A percentile compares a stretch with the other conserved stretches of the same genome.
Evolutionary conservation across 2,329 filamentous ascomycete species (phyloP).

Genomic region (Aspergillus ochraceoroseus): DNA sequence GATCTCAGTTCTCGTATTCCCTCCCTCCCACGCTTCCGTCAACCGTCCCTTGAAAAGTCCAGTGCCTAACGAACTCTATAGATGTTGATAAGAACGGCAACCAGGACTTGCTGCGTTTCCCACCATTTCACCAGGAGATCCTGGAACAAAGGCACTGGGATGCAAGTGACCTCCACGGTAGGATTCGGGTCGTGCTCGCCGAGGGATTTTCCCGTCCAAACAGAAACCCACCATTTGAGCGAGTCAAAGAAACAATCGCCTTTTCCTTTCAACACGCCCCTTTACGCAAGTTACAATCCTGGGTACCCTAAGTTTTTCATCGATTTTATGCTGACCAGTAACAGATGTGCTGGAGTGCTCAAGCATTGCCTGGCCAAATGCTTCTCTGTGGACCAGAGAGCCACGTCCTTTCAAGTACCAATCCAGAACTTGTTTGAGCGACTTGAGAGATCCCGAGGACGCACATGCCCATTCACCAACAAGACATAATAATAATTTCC

Average conservation of each 20-base stretch:
- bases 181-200: slow-evolving; percentile 70
- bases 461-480: slow-evolving; percentile 61
- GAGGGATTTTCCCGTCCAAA: slow-evolving; percentile 60
- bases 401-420: slow-evolving; percentile 38
- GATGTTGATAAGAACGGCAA: slow-evolving; percentile 54
- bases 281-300: slow-evolving; percentile 51
- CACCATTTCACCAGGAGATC: slow-evolving; percentile 64
- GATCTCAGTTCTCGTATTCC: slow-evolving; percentile 36
- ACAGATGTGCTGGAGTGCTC: slow-evolving; percentile 67
- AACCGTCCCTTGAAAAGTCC: slow-evolving; percentile 38
- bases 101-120: slow-evolving; percentile 63
- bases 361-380: slow-evolving; percentile 75
- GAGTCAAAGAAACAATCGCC: slow-evolving; percentile 65
- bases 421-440: slow-evolving; percentile 25
- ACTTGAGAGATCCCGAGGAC: slow-evolving; percentile 48
- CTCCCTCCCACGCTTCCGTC: slow-evolving; percentile 14
- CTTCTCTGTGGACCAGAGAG: slow-evolving; percentile 59
- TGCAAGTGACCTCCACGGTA: slow-evolving; percentile 63
- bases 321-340: slow-evolving; percentile 14
- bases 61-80: slow-evolving; percentile 12
- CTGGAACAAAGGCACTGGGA: slow-evolving; percentile 68
- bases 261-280: slow-evolving; percentile 87
- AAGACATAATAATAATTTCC: slow-evolving; percentile 30
- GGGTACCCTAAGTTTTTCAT: not conserved
- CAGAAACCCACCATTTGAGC: slow-evolving; percentile 53